phyloP scores from a whole-genome alignment of 2,329 filamentous ascomycete genomes.

The Arthroderma sp. region DNA sequence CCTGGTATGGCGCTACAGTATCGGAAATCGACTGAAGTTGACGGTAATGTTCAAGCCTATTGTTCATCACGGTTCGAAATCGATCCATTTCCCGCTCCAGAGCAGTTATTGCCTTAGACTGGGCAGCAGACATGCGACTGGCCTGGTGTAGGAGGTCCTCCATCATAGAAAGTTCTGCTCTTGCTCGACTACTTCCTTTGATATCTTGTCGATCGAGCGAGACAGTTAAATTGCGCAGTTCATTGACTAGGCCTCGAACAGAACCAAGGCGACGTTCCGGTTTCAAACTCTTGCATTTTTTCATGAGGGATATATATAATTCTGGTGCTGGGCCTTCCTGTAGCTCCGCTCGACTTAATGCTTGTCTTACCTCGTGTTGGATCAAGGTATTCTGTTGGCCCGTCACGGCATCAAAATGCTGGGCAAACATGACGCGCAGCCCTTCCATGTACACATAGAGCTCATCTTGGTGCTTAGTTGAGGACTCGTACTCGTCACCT shows the following conservation, averaged over 20 bases:
- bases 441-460: conserved; percentile 76
- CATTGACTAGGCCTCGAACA: conserved; percentile 55
- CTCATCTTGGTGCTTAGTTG: conserved; percentile 76
- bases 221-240: conserved; percentile 52
- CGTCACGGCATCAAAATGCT: conserved; percentile 63
- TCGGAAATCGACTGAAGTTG: conserved; percentile 88
- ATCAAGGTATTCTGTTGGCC: conserved; percentile 66
- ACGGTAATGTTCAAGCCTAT: conserved; percentile 75
- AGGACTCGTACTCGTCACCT: conserved; percentile 81
- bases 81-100: conserved; percentile 56
- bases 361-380: conserved; percentile 55
- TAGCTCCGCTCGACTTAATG: conserved; percentile 46
- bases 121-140: conserved; percentile 38
- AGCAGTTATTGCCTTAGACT: conserved; percentile 38
- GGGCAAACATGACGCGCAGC: conserved; percentile 60
- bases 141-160: conserved; percentile 49
- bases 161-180: conserved; percentile 52
- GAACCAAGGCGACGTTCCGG: conserved; percentile 43
- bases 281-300: conserved; percentile 32
- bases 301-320: conserved; percentile 39
- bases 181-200: conserved; percentile 42
- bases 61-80: conserved; percentile 70
- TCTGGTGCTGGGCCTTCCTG: conserved; percentile 60
- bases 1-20: conserved; percentile 62
- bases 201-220: conserved; percentile 47